Conservation (phyloP, 2,329 filamentous ascomycete species). For the Tolypocladium cylindrosporum region DNA sequence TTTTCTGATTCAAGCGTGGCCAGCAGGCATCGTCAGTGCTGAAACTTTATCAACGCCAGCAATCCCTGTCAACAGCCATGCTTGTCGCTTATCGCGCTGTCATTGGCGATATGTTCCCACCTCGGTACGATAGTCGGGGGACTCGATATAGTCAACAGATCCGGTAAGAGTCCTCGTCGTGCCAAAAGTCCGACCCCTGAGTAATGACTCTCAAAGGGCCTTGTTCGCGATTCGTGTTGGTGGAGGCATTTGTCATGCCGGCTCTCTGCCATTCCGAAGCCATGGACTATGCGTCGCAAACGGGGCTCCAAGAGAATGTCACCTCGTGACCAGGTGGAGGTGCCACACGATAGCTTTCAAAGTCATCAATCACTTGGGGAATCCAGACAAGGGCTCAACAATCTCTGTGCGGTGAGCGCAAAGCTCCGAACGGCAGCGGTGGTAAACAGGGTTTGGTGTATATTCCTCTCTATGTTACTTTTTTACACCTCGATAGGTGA, state of each 20-base stretch:
- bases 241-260: background rate
- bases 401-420: background rate
- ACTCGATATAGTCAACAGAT: background rate
- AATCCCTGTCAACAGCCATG: background rate
- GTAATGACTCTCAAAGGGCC: background rate
- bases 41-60: background rate
- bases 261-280: background rate
- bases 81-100: background rate
- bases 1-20: background rate
- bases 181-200: background rate
- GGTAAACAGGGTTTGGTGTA: too few relatives aligned
- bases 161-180: background rate
- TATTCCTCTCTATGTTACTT: background rate
- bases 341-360: background rate
- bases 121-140: background rate
- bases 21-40: background rate
- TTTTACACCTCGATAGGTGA: background rate
- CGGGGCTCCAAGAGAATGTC: background rate
- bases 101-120: background rate
- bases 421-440: background rate
- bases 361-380: background rate
- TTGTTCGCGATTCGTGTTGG: background rate
- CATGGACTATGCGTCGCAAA: background rate
- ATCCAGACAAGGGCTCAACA: background rate
- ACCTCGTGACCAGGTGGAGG: background rate